These are phyloP conservation scores for Verbena officinalis DNA, from an alignment of 257 asterid species.

Conservation along the genomic window DNA sequence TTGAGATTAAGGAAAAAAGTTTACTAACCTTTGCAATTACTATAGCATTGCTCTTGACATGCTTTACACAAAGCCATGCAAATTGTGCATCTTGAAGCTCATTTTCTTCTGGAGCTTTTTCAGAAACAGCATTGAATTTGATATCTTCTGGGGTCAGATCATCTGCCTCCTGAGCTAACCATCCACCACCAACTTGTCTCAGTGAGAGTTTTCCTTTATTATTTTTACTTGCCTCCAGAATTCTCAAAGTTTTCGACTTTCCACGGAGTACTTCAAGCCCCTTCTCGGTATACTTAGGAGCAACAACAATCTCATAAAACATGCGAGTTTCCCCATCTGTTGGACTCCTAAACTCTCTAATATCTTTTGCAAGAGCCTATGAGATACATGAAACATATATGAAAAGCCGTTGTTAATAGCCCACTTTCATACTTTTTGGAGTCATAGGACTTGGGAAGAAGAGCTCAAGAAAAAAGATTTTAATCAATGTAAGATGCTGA, in stretches of 20 bases:
- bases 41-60: constrained; percentile 96
- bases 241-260: constrained; percentile 90
- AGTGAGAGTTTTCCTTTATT: constrained; percentile 77
- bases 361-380: constrained; percentile 89
- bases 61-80: constrained; percentile 96
- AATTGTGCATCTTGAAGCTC: constrained; percentile 81
- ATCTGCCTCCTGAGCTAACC: constrained; percentile 97
- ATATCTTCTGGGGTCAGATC: constrained; percentile 85
- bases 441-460: not conserved
- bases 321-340: constrained; percentile 87
- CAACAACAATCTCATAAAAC: constrained; percentile 95
- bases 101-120: constrained; percentile 61
- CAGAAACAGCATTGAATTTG: constrained; percentile 66
- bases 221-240: constrained; percentile 85
- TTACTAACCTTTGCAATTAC: constrained; percentile 84
- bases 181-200: constrained; percentile 97
- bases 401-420: not conserved
- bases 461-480: not conserved
- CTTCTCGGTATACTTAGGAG: constrained; percentile 78
- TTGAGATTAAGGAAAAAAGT: not conserved
- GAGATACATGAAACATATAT: constrained; percentile 20
- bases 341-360: constrained; percentile 94
- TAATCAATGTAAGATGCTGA: not conserved
- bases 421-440: constrained; percentile 4
- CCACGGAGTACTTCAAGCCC: constrained; percentile 97